Evolutionary conservation across 1,139 yeast species (phyloP), one percentile per base, ranked within the genome.

Genomic region (Taphrina flavorubra): DNA sequence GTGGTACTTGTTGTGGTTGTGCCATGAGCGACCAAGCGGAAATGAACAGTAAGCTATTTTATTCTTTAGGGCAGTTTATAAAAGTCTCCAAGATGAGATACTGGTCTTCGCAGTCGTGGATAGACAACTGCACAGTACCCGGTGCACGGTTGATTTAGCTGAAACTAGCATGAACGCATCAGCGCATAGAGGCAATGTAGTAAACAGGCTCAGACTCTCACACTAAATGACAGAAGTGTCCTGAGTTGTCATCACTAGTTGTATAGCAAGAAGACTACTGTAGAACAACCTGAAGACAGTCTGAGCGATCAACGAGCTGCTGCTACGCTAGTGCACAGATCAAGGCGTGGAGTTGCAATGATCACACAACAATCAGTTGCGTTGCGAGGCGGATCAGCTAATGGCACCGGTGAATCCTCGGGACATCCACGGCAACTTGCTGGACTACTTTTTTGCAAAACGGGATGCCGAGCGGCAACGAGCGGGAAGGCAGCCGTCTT

Each of bases 361-460:
- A 25, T 25, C 31, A 25, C 31, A 25, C 31, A 25, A 25, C 31
- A 25, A 25, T 39, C 42, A 14, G 14, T 10, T 39, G 42, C 42
- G 14, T 14, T 14, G 25, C 4, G 53, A 20, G 53, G 53, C 53
- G 53, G 53, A 49, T 49, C 53, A 49, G 13, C n/a, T 11, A 11
- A 49, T 49, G 53, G 36, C 36, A 25, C 53, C 31, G 53, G 53
- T 3, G 20, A 11, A 49, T 20, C 36, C 31, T 49, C 53, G 53
- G 53, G 36, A 49, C 53, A 49, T 20, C 36, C 53, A 49, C 53
- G 53, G 53, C 36, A 2, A 2, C 31, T 11, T 11, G 36, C 36
- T 49, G 53, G 53, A 49, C 53, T 49, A 49, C 53, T 49, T 49
- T 49, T 49, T 44, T 49, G 53, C 31, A 49, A 49, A 49, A 49